A percentile compares a stretch with the other conserved stretches of the same genome.
Conservation (phyloP, 139 green algal species). For the Astrephomene gubernaculifera region DNA sequence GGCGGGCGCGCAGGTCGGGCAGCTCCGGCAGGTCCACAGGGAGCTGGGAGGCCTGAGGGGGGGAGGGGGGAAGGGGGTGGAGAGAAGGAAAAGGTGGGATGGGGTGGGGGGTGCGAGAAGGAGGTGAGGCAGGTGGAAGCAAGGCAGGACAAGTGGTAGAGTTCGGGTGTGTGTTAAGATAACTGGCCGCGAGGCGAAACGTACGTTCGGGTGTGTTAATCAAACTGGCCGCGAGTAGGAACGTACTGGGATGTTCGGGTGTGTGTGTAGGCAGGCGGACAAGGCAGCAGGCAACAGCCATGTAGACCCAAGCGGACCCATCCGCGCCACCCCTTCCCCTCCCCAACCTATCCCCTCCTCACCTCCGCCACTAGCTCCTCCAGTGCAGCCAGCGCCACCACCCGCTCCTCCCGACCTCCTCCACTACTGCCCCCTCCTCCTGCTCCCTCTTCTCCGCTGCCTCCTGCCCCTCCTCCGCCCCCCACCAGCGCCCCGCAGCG, state of each 20-base stretch:
- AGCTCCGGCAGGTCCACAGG: conserved; percentile 64
- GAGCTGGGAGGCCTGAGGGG: conserved; percentile 1
- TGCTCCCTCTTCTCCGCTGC: background rate
- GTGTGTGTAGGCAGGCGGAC: too few species aligned
- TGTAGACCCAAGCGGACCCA: too few species aligned
- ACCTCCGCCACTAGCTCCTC: conserved; percentile 31
- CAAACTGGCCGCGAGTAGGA: too few species aligned
- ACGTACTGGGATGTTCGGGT: too few species aligned
- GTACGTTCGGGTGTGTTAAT: too few species aligned
- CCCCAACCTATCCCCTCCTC: background rate
- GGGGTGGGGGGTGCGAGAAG: background rate
- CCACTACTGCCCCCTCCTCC: background rate
- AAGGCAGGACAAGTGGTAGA: too few species aligned
- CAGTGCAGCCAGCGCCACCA: conserved; percentile 15
- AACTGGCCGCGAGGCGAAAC: too few species aligned
- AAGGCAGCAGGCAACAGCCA: too few species aligned
- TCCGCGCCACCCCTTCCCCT: background rate
- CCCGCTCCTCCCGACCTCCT: background rate
- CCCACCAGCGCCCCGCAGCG: background rate
- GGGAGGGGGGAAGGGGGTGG: background rate
- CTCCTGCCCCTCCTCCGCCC: background rate
- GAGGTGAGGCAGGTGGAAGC: too few species aligned
- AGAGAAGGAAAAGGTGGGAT: background rate
- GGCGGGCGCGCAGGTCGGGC: conserved; percentile 50
- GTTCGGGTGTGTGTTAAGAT: too few species aligned